Evolutionary conservation across 1,284 basidiomycete species (phyloP).

Genomic region (Mycena sp.): DNA sequence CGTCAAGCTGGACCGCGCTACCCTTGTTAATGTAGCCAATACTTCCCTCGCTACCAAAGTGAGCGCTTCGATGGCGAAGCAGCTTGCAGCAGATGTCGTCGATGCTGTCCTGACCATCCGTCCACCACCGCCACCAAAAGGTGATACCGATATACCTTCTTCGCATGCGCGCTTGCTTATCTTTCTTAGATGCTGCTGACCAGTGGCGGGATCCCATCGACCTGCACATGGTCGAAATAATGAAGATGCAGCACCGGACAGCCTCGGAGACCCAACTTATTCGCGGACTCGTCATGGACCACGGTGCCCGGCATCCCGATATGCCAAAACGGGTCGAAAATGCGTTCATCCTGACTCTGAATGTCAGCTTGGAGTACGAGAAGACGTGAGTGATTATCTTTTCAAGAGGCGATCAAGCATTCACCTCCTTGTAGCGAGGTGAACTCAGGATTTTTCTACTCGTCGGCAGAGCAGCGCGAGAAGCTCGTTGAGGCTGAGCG

Average conservation of each 20-base stretch:
- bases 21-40: conserved; percentile 91
- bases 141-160: conserved; percentile 45
- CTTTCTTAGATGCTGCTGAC: conserved; percentile 61
- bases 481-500: conserved; percentile 99
- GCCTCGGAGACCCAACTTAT: conserved; percentile 98
- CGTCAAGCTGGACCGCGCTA: conserved; percentile 85
- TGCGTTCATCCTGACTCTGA: conserved; percentile 94
- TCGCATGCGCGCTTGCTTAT: conserved; percentile 30
- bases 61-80: conserved; percentile 83
- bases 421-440: conserved; percentile 81
- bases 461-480: conserved; percentile 97
- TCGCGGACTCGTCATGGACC: conserved; percentile 93
- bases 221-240: conserved; percentile 99
- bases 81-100: conserved; percentile 92
- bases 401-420: no score
- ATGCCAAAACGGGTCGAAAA: conserved; percentile 99
- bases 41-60: conserved; percentile 97
- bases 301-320: conserved; percentile 97
- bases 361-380: conserved; percentile 99
- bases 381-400: conserved; percentile 79
- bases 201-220: conserved; percentile 92
- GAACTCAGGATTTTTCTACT: conserved; percentile 99
- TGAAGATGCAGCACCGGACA: conserved; percentile 99
- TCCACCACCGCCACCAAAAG: conserved; percentile 70
- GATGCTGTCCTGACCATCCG: conserved; percentile 95